phyloP scores from a whole-genome alignment of 148 eudicot species.

The Spergularia marina region DNA sequence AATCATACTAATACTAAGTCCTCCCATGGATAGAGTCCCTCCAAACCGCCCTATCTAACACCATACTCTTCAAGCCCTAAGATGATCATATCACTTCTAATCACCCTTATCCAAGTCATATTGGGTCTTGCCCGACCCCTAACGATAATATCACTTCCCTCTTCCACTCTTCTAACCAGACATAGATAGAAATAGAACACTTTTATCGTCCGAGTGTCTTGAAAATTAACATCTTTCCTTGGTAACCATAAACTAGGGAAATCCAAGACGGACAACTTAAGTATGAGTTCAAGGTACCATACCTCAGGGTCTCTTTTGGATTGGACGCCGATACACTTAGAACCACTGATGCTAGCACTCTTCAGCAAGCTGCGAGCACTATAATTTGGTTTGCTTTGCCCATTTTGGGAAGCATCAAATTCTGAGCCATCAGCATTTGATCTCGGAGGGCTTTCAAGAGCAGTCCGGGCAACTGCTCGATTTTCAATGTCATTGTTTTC shows the following conservation, averaged over 20 bases:
- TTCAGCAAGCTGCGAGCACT: conserved; percentile 56
- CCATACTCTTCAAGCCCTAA: too few species aligned
- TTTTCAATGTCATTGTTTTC: conserved; percentile 36
- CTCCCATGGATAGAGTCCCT: too few species aligned
- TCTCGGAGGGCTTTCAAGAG: conserved; percentile 46
- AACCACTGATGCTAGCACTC: conserved; percentile 75
- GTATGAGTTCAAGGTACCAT: conserved; percentile 2
- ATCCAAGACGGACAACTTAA: background rate
- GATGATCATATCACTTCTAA: too few species aligned
- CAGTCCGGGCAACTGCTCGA: conserved; percentile 36
- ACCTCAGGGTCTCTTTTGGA: conserved; percentile 33
- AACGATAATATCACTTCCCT: too few species aligned
- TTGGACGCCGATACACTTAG: conserved; percentile 57
- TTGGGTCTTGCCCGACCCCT: too few species aligned
- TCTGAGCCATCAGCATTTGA: conserved; percentile 31
- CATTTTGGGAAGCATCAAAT: conserved; percentile 34
- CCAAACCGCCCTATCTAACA: too few species aligned
- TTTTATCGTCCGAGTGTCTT: too few species aligned
- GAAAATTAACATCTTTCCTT: background rate
- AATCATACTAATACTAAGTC: too few species aligned
- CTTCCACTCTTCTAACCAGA: too few species aligned
- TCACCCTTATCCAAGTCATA: too few species aligned
- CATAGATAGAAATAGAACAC: too few species aligned
- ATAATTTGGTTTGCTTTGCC: conserved; percentile 36
- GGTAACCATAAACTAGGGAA: background rate